phyloP scores from a whole-genome alignment of 495 filamentous ascomycete genomes.

The Lasiosphaeris hirsuta region DNA sequence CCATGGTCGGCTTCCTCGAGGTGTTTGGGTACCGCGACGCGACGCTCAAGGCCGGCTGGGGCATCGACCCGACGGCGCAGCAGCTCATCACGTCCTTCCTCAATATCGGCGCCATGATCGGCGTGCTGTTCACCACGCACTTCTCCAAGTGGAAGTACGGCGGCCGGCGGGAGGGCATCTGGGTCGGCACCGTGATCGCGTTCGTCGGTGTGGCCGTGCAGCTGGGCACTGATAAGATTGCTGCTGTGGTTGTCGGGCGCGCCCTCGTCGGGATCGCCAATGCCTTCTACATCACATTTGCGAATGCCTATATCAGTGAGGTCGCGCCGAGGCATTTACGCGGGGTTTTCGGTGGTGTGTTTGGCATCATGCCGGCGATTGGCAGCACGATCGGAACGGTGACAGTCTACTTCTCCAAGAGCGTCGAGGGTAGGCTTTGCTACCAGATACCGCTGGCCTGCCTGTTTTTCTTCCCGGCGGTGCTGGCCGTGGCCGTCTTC shows the following conservation, averaged over 20 bases:
- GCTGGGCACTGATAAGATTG: slow-evolving; percentile 46
- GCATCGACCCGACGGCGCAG: slow-evolving; percentile 44
- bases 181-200: slow-evolving; percentile 41
- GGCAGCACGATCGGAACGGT: slow-evolving; percentile 4
- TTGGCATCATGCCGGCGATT: slow-evolving; percentile 9
- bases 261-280: slow-evolving; percentile 49
- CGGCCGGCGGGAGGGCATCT: slow-evolving; percentile 42
- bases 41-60: slow-evolving; percentile 19
- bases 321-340: slow-evolving; percentile 38
- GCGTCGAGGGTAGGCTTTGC: slow-evolving; percentile 2
- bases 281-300: slow-evolving; percentile 51
- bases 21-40: slow-evolving; percentile 42
- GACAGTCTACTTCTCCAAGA: slow-evolving; percentile 4
- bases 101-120: slow-evolving; percentile 51
- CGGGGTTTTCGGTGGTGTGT: slow-evolving; percentile 33
- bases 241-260: slow-evolving; percentile 46
- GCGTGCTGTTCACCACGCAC: slow-evolving; percentile 45
- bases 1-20: slow-evolving; percentile 46
- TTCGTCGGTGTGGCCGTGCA: slow-evolving; percentile 44
- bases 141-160: slow-evolving; percentile 28
- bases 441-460: slow-evolving; percentile 45
- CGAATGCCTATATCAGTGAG: slow-evolving; percentile 52
- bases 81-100: slow-evolving; percentile 50
- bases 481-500: slow-evolving; percentile 47
- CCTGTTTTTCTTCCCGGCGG: slow-evolving; percentile 50